Percentiles rank a stretch among this genome's conserved stretches.
Evolutionary conservation across 768 basidiomycete species (phyloP).

Genomic region (Gymnopilus dilepis): DNA sequence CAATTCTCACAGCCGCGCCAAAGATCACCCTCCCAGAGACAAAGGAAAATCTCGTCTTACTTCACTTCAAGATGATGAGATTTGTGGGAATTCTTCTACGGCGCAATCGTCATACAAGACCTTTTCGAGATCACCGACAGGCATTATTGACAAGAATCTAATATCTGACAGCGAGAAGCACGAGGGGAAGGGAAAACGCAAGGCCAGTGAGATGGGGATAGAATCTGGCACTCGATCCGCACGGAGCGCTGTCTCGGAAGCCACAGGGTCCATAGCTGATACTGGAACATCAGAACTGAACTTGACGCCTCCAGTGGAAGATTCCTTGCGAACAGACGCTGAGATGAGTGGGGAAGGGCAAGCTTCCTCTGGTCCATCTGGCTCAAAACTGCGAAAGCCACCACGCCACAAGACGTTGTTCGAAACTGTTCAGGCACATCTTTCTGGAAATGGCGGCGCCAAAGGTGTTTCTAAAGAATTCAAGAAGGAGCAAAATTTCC

Average conservation of each 20-base stretch:
- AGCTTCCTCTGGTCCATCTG: not conserved
- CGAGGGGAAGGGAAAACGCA: conserved; percentile 22
- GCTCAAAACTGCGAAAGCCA: conserved; percentile 12
- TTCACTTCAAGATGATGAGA: conserved; percentile 4
- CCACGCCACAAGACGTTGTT: conserved; percentile 48
- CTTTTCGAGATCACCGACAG: not conserved
- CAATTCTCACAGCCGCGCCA: conserved; percentile 5
- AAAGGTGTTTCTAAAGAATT: not conserved
- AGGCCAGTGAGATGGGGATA: conserved; percentile 2
- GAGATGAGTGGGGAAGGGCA: not conserved
- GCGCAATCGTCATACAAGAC: conserved; percentile 3
- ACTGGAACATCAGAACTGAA: conserved; percentile 8
- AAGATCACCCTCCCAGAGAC: conserved; percentile 2
- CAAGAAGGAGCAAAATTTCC: not conserved
- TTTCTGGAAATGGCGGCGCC: conserved; percentile 27
- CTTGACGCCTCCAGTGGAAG: conserved; percentile 1
- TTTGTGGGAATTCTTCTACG: conserved; percentile 3
- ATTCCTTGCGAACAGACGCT: not conserved
- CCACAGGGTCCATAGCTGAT: not conserved
- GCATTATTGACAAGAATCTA: conserved; percentile 4
- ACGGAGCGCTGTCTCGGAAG: conserved; percentile 1
- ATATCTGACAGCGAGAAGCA: not conserved
- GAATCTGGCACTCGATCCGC: not conserved
- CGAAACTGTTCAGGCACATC: conserved; percentile 55
- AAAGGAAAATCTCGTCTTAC: conserved; percentile 13